Evolutionary conservation across 176 grass and related monocot genomes (phyloP).

Genomic region (Chrysopogon serrulatus): DNA sequence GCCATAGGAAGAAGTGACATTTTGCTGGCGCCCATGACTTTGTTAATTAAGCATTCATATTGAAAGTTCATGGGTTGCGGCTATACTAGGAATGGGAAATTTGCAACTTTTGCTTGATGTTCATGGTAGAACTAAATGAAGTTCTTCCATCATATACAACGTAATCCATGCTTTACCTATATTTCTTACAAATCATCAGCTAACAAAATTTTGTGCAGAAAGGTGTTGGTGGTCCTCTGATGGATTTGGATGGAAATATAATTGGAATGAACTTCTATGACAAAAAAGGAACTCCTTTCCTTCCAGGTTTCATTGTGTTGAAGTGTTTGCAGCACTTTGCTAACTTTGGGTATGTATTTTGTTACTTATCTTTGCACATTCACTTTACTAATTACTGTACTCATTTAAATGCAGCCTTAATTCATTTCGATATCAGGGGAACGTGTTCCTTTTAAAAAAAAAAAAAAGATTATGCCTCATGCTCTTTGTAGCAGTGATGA

Average conservation of each 20-base stretch:
- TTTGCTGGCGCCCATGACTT: background rate
- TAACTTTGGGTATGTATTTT: background rate
- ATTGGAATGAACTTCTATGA: conserved; percentile 19
- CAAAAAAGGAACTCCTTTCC: conserved; percentile 20
- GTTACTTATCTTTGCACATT: background rate
- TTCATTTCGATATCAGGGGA: background rate
- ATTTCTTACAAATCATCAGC: background rate
- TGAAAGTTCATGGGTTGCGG: background rate
- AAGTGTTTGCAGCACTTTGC: conserved; percentile 15
- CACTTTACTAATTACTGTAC: background rate
- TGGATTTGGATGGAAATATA: background rate
- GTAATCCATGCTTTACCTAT: background rate
- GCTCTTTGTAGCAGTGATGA: background rate
- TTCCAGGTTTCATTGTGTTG: conserved; percentile 24
- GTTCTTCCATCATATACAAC: background rate
- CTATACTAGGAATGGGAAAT: background rate
- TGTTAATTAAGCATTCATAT: background rate
- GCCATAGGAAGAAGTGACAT: background rate
- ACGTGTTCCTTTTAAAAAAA: background rate
- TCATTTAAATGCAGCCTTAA: background rate
- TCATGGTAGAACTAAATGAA: background rate
- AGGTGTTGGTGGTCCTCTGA: background rate
- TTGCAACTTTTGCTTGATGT: background rate
- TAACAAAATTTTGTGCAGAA: background rate
- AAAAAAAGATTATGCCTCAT: background rate